Evolutionary conservation across 441 rosid genomes (phyloP), one percentile per base, ranked within the genome.

Genomic region (Lepidium campestre): DNA sequence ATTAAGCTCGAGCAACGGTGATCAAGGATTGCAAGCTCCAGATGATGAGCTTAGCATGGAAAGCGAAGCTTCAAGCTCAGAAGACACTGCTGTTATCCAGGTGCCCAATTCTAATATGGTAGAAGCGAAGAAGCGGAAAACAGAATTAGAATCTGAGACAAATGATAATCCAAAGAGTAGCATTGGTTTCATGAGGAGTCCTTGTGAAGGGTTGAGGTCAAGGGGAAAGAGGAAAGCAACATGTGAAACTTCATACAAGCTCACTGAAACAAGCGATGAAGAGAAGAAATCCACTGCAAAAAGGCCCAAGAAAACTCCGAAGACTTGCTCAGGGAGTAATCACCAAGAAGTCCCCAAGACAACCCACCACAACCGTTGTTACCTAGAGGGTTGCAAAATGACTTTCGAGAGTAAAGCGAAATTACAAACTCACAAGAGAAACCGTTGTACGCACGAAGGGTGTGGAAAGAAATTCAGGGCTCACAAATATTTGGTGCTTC

Each of bases 141-240:
- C 76, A 59, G 85, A 84, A 73, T 36, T 68, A 68, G 93, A 83
- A 71, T 65, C 42, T 68, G 62, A 77, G 64, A 62, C 75, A n/a
- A 77, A 79, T 44, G 74, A 70, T 63, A 73, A 76, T 47, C 42
- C 58, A 34, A 47, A 49, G 45, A 25, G 57, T 60, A 55, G 67
- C 61, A 7, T 41, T 52, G 82, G 82, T 70, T 95, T 88, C 73
- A 86, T 90, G 37, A 85, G 82, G 83, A 76, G 99, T 74, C 99
- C 99, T 37, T 95, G 99, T 75, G 98, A 95, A 92, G 93, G 99
- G 49, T 78, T 95, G 83, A 95, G 99, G 78, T 80, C 97, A 18
- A 86, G 96, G 79, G 78, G 78, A 11, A 71, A 65, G 60, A 84
- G 80, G 79, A 82, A 80, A 39, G 53, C 60, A 49, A 58, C 68